Evolutionary conservation across 768 basidiomycete genomes (phyloP).

Genomic region (Rhizopogon vesiculosus): DNA sequence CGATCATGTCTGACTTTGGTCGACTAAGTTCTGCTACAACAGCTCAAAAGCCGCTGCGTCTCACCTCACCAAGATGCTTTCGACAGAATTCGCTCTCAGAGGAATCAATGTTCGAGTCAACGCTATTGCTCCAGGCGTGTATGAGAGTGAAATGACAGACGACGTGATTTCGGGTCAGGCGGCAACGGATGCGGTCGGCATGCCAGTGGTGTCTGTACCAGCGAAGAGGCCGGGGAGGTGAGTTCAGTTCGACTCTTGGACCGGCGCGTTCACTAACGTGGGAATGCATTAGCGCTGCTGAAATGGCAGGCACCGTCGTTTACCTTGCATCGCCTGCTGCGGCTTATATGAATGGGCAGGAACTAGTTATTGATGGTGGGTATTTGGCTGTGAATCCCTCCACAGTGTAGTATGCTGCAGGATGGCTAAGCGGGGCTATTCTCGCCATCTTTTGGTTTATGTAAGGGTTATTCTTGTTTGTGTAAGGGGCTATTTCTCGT

Average conservation of each 20-base stretch:
- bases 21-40: conserved; percentile 70
- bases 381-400: conserved; percentile 71
- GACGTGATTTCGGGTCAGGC: conserved; percentile 41
- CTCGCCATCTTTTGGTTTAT: too few relatives aligned
- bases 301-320: conserved; percentile 74
- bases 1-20: neutral
- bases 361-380: conserved; percentile 74
- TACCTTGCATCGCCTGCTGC: conserved; percentile 74
- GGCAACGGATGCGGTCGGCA: conserved; percentile 49
- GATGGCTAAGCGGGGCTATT: too few relatives aligned
- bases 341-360: conserved; percentile 73
- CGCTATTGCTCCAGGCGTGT: conserved; percentile 73
- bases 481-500: too few relatives aligned
- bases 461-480: too few relatives aligned
- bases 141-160: conserved; percentile 72
- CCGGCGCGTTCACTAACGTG: conserved; percentile 2
- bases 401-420: conserved; percentile 21
- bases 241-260: conserved; percentile 23
- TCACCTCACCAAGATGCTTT: conserved; percentile 71
- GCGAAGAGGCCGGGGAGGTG: conserved; percentile 61
- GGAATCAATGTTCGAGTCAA: conserved; percentile 66
- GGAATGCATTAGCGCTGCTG: conserved; percentile 44
- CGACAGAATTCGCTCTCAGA: conserved; percentile 72
- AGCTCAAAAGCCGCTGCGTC: conserved; percentile 74
- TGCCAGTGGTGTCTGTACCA: conserved; percentile 59